Conservation (phyloP, 208 protist genomes). For the Trypanosoma mega region DNA sequence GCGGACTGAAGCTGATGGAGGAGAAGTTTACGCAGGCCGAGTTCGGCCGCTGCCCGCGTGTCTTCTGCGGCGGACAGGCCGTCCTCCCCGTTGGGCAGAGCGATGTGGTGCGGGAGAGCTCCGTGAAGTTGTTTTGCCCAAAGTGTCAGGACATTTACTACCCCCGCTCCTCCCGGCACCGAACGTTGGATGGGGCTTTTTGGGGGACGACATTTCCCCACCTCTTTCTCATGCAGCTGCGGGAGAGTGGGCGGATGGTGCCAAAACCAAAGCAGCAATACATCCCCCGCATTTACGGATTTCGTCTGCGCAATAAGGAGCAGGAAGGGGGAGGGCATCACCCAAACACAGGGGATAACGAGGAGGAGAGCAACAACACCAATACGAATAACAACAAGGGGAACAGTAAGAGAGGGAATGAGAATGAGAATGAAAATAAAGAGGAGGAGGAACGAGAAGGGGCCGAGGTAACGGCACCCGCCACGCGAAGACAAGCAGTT, state of each 20-base stretch:
- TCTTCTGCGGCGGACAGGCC: constrained; percentile 95
- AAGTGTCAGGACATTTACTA: constrained; percentile 97
- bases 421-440: constrained; percentile 3
- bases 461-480: too few species aligned
- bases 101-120: constrained; percentile 92
- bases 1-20: constrained; percentile 96
- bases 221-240: constrained; percentile 86
- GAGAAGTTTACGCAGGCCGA: constrained; percentile 95
- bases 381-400: constrained; percentile 8
- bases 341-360: background rate
- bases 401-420: constrained; percentile 7
- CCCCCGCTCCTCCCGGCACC: constrained; percentile 91
- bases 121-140: constrained; percentile 97
- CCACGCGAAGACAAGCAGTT: too few species aligned
- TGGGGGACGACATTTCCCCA: constrained; percentile 98
- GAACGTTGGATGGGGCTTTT: constrained; percentile 95
- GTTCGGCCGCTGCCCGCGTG: constrained; percentile 96
- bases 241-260: constrained; percentile 48
- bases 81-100: constrained; percentile 95
- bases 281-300: constrained; percentile 97
- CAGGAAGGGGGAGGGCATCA: background rate
- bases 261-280: constrained; percentile 80
- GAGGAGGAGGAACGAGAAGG: too few species aligned
- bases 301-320: constrained; percentile 86
- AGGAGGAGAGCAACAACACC: background rate